These are phyloP conservation scores for Backusella parvicylindrica DNA, from an alignment of 192 early-diverging fungal species.

Conservation along the genomic window DNA sequence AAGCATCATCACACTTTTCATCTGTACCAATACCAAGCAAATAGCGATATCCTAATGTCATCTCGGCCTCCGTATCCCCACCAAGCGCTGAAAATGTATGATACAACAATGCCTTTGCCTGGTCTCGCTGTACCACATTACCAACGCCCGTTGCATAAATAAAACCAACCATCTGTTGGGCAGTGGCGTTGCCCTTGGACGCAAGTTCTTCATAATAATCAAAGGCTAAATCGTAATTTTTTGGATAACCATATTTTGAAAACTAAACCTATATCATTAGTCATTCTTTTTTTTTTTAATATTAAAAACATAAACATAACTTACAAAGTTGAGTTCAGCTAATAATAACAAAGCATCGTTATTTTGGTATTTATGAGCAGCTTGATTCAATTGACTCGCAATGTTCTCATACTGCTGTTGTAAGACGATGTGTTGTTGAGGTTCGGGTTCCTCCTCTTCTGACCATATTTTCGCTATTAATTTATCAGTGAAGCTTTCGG, in stretches of 20 bases:
- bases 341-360: conserved; percentile 60
- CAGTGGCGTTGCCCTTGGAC: conserved; percentile 72
- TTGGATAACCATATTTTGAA: conserved; percentile 51
- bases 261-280: conserved; percentile 38
- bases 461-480: neutral
- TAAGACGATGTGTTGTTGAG: neutral
- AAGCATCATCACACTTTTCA: conserved; percentile 73
- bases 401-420: conserved; percentile 16
- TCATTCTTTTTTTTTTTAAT: no score
- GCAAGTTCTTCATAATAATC: conserved; percentile 61
- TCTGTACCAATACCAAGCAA: conserved; percentile 77
- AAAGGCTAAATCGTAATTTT: conserved; percentile 60
- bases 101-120: conserved; percentile 73
- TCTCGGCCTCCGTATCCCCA: conserved; percentile 70
- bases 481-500: neutral
- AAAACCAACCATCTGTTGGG: conserved; percentile 88
- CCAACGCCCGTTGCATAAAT: conserved; percentile 91
- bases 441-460: neutral
- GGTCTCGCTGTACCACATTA: conserved; percentile 55
- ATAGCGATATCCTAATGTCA: conserved; percentile 84
- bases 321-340: conserved; percentile 74
- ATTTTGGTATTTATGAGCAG: conserved; percentile 44
- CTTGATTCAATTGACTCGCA: conserved; percentile 38
- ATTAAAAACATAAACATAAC: no score
- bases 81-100: conserved; percentile 79